A percentile compares a stretch with the other conserved stretches of the same genome.
These are phyloP conservation scores for Beauveria medogensis DNA, from an alignment of 2,329 filamentous ascomycete species.

Conservation along the genomic window DNA sequence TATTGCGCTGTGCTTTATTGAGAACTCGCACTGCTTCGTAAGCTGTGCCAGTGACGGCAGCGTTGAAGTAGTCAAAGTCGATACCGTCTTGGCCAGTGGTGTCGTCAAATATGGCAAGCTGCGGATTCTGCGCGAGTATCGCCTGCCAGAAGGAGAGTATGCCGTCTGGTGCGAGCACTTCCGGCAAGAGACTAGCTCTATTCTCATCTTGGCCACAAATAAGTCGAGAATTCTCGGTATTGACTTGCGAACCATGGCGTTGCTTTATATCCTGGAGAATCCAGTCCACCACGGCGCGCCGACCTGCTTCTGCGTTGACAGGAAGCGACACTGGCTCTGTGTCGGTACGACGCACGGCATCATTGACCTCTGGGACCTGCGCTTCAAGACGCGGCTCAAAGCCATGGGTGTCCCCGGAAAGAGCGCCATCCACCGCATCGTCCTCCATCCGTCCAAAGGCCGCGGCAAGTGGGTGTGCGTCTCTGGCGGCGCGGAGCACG, in stretches of 20 bases:
- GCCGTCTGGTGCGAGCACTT: slow-evolving; percentile 92
- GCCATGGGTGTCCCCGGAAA: slow-evolving; percentile 82
- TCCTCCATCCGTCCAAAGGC: slow-evolving; percentile 69
- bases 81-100: slow-evolving; percentile 36
- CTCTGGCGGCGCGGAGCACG: slow-evolving; percentile 75
- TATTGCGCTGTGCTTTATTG: slow-evolving; percentile 79
- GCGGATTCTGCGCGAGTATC: slow-evolving; percentile 68
- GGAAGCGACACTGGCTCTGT: slow-evolving; percentile 80
- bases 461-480: slow-evolving; percentile 82
- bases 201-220: slow-evolving; percentile 79
- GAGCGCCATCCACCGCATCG: slow-evolving; percentile 69
- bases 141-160: slow-evolving; percentile 64
- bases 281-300: slow-evolving; percentile 86
- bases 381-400: slow-evolving; percentile 83
- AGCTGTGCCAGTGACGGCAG: slow-evolving; percentile 86
- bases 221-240: slow-evolving; percentile 75
- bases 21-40: slow-evolving; percentile 88
- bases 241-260: slow-evolving; percentile 78
- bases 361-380: slow-evolving; percentile 88
- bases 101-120: slow-evolving; percentile 72
- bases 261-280: slow-evolving; percentile 74
- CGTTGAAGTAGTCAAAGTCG: slow-evolving; percentile 82
- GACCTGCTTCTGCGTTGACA: slow-evolving; percentile 84
- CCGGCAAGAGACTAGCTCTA: slow-evolving; percentile 71
- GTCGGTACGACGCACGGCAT: slow-evolving; percentile 90